phyloP scores from a whole-genome alignment of 768 basidiomycete species.

The Amyloporia xantha region DNA sequence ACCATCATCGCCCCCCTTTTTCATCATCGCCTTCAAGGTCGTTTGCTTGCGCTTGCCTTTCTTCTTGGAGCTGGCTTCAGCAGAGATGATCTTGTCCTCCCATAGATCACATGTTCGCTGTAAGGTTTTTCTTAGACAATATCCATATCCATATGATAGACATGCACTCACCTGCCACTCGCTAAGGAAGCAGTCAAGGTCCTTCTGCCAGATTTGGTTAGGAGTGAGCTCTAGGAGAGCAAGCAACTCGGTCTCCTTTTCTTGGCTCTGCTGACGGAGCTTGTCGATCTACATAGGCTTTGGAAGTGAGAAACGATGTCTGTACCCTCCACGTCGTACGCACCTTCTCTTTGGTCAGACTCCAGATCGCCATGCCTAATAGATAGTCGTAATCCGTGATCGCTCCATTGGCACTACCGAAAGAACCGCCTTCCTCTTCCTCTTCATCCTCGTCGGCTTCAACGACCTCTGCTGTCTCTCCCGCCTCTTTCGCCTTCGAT shows the following conservation, averaged over 20 bases:
- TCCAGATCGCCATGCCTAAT: conserved; percentile 92
- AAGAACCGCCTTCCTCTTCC: conserved; percentile 37
- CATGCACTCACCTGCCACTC: conserved; percentile 70
- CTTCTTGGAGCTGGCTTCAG: conserved; percentile 41
- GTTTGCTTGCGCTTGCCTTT: conserved; percentile 52
- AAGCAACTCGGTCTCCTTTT: conserved; percentile 80
- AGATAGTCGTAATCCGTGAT: conserved; percentile 94
- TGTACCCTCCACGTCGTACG: not conserved
- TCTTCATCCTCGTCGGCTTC: conserved; percentile 48
- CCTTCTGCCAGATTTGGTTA: conserved; percentile 81
- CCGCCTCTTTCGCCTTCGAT: conserved; percentile 54
- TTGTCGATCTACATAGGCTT: conserved; percentile 78
- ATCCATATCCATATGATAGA: not conserved
- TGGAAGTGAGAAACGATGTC: not conserved
- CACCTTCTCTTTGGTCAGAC: conserved; percentile 90
- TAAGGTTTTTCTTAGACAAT: not conserved
- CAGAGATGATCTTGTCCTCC: conserved; percentile 33
- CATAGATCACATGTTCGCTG: conserved; percentile 38
- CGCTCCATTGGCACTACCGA: conserved; percentile 15
- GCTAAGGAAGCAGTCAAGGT: conserved; percentile 78
- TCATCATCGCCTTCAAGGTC: conserved; percentile 42
- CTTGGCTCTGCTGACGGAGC: conserved; percentile 68
- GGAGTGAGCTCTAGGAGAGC: conserved; percentile 71
- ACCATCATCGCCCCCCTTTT: conserved; percentile 31
- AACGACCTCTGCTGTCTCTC: conserved; percentile 54